Conservation (phyloP, 1,284 basidiomycete genomes). For the Bondarzewia mesenterica region DNA sequence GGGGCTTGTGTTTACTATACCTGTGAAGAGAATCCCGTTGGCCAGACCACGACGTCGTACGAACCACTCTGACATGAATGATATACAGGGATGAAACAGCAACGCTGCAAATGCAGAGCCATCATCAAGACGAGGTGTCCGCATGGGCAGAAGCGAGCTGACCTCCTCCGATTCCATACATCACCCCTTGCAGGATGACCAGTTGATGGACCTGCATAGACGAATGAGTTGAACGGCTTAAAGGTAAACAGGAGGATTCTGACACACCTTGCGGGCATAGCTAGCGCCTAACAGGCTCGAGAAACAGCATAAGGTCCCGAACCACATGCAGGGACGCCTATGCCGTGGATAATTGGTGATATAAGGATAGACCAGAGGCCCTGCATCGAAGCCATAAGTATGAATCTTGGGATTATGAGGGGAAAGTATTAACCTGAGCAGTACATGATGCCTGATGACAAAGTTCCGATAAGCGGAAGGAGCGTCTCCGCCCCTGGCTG, state of each 20-base stretch:
- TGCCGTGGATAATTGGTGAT: constrained; percentile 23
- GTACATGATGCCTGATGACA: constrained; percentile 27
- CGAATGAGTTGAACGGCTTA: not conserved
- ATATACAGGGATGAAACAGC: constrained; percentile 27
- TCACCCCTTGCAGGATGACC: constrained; percentile 28
- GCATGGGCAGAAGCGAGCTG: constrained; percentile 6
- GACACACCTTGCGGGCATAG: constrained; percentile 23
- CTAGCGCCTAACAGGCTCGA: constrained; percentile 27
- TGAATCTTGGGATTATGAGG: not conserved
- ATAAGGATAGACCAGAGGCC: constrained; percentile 19
- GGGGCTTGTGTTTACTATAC: constrained; percentile 13
- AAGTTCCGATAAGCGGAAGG: constrained; percentile 25
- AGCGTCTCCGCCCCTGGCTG: constrained; percentile 19
- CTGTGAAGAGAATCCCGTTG: constrained; percentile 33
- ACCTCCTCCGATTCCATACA: constrained; percentile 32
- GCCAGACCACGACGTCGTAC: constrained; percentile 30
- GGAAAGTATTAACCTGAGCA: constrained; percentile 21
- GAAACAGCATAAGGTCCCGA: constrained; percentile 22
- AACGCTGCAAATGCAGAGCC: constrained; percentile 19
- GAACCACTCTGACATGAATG: constrained; percentile 37
- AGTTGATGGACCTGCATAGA: constrained; percentile 22
- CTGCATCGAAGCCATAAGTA: constrained; percentile 8
- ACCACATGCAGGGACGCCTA: constrained; percentile 22
- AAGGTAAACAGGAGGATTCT: too few relatives aligned
- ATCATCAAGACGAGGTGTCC: not conserved